These are phyloP conservation scores for Breynia disticha DNA, from an alignment of 441 rosid species.

Conservation along the genomic window DNA sequence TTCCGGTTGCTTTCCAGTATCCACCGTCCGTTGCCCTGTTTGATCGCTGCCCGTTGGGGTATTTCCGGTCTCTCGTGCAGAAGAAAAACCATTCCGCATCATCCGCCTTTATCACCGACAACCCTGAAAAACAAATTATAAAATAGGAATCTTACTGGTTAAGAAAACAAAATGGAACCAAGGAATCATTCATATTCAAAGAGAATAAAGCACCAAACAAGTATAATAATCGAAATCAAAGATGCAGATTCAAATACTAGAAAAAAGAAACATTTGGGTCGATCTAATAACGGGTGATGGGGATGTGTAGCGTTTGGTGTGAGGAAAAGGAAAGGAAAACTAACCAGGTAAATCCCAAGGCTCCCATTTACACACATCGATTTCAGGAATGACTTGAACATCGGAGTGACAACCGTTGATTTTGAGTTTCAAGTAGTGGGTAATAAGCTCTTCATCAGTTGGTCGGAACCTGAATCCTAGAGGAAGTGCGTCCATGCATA, in stretches of 20 bases:
- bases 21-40: conserved; percentile 87
- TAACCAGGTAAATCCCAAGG: conserved; percentile 91
- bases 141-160: background rate
- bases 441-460: conserved; percentile 79
- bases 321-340: conserved; percentile 1
- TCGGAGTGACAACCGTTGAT: conserved; percentile 73
- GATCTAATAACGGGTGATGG: too few relatives aligned
- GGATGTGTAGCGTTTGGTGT: too few relatives aligned
- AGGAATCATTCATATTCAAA: background rate
- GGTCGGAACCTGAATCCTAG: conserved; percentile 81
- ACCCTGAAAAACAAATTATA: conserved; percentile 25
- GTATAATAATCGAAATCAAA: background rate
- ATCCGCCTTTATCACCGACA: conserved; percentile 67
- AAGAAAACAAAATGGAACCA: background rate
- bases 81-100: conserved; percentile 97
- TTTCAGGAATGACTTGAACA: conserved; percentile 58
- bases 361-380: conserved; percentile 88
- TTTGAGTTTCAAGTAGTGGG: conserved; percentile 67
- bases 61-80: conserved; percentile 80
- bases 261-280: too few relatives aligned
- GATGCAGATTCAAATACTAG: background rate
- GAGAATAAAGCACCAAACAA: background rate
- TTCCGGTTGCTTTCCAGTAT: conserved; percentile 92
- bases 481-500: conserved; percentile 50
- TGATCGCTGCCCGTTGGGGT: conserved; percentile 85